These are phyloP conservation scores for Microcos paniculata DNA, from an alignment of 345 rosid species.

Conservation along the genomic window DNA sequence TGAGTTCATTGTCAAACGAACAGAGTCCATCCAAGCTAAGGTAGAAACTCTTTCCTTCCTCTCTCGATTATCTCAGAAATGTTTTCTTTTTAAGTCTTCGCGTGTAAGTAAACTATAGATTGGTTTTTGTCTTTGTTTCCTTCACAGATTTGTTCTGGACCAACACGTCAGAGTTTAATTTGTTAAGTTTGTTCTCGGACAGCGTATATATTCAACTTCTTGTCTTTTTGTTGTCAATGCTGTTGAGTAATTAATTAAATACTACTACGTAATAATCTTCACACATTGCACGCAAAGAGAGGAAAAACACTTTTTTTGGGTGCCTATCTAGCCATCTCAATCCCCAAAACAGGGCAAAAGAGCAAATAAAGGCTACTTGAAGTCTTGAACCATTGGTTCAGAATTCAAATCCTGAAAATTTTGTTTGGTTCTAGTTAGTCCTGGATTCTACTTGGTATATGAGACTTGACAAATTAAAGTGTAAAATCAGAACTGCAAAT, in stretches of 20 bases:
- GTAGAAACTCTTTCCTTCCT: conserved; percentile 20
- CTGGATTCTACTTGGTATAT: neutral
- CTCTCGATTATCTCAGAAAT: neutral
- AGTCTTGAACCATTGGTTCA: neutral
- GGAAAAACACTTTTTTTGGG: neutral
- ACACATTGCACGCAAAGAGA: neutral
- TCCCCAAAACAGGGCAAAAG: neutral
- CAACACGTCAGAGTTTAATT: neutral
- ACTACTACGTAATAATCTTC: neutral
- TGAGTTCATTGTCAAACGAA: conserved; percentile 50
- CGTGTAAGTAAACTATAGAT: neutral
- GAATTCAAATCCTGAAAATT: neutral
- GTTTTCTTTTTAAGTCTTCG: neutral
- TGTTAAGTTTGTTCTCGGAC: neutral
- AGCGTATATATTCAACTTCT: neutral
- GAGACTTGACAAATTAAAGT: neutral
- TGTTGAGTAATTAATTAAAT: neutral
- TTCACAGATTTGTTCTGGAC: neutral
- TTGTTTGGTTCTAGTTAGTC: neutral
- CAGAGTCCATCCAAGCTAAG: conserved; percentile 68
- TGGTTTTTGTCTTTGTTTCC: neutral
- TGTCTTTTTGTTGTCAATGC: neutral
- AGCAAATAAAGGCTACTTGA: neutral
- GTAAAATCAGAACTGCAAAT: neutral
- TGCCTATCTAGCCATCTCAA: neutral